Evolutionary conservation across 2,329 filamentous ascomycete genomes (phyloP), one percentile per base, ranked within the genome.

Genomic region (Pseudogymnoascus destructans): DNA sequence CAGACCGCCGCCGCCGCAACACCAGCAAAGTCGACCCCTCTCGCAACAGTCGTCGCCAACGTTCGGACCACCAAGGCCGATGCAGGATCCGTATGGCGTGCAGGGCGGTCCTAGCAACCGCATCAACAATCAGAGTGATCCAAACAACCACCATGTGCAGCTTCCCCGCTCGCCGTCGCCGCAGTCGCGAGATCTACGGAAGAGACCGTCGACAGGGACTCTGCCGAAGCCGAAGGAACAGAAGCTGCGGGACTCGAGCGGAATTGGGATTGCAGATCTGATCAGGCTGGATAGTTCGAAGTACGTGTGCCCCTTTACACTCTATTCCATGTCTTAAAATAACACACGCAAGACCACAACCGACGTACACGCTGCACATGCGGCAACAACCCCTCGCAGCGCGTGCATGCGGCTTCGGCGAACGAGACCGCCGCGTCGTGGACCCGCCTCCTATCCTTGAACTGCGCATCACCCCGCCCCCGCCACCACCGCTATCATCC

Each of bases 371-470:
- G 2, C 62, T 88, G 59, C 73, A 70, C 46, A 81, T 92, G 61
- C 83, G 88, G 55, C 88, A 93, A 69, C 87, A 92, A 66, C 88
- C 88, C 7, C 76, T 82, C 15, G 87, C 87, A 1, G 88, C 88
- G 57, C 78, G 88, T 64, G 87, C 87, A 40, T 93, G 88, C 66
- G 88, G 88, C 1, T 92, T 90, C 68, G 88, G 88, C 61, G 88
- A 92, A 70, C 78, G 87, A 63, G 88, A 93, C 67, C 80, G 88
- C 36, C 79, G 88, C 61, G 87, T 90, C 13, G 87, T 93, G 62
- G 88, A 93, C 67, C 88, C 88, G 38, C 88, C 88, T 2, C 88
- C 88, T 11, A 92, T 93, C 66, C 79, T 93, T 19, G 83, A 92
- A 67, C 78, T 92, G 52, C 74, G 76, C 25, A 79, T 89, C 59